phyloP scores from a whole-genome alignment of 345 rosid genomes.

The Stellera chamaejasme region DNA sequence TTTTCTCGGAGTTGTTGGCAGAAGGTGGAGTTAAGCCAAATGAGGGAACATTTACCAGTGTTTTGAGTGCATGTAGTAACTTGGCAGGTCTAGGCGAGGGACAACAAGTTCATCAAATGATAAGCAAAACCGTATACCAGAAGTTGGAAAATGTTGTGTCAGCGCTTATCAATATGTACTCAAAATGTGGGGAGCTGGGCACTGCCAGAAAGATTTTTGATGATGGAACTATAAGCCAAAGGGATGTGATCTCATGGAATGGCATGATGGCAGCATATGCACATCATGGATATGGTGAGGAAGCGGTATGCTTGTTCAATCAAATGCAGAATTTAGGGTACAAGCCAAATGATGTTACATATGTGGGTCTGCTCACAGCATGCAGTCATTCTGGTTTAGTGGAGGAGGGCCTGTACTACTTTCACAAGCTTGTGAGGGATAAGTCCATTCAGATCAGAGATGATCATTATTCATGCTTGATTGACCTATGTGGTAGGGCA shows the following conservation, averaged over 20 bases:
- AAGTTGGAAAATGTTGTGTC: constrained; percentile 37
- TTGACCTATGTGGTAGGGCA: constrained; percentile 63
- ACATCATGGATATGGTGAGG: constrained; percentile 61
- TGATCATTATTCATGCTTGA: constrained; percentile 62
- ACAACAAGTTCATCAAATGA: constrained; percentile 58
- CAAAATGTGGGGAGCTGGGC: constrained; percentile 52
- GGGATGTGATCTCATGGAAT: constrained; percentile 66
- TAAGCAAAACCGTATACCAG: constrained; percentile 48
- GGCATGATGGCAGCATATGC: constrained; percentile 67
- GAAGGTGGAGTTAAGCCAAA: constrained; percentile 44
- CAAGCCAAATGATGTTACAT: constrained; percentile 52
- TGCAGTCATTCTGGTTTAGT: constrained; percentile 73
- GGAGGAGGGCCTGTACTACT: constrained; percentile 49
- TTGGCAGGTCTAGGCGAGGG: constrained; percentile 62
- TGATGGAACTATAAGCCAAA: constrained; percentile 25
- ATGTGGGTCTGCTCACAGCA: constrained; percentile 55
- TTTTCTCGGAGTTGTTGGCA: constrained; percentile 43
- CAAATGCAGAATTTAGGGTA: constrained; percentile 45
- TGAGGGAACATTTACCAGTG: constrained; percentile 47
- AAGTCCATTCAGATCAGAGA: constrained; percentile 35
- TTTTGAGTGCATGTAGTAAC: constrained; percentile 66
- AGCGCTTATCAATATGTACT: constrained; percentile 72
- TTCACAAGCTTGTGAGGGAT: constrained; percentile 40
- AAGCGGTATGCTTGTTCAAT: constrained; percentile 45
- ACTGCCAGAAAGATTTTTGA: constrained; percentile 51